Base-by-base conservation (phyloP, 768 basidiomycete species). In the Boletus vermiculosoides region DNA sequence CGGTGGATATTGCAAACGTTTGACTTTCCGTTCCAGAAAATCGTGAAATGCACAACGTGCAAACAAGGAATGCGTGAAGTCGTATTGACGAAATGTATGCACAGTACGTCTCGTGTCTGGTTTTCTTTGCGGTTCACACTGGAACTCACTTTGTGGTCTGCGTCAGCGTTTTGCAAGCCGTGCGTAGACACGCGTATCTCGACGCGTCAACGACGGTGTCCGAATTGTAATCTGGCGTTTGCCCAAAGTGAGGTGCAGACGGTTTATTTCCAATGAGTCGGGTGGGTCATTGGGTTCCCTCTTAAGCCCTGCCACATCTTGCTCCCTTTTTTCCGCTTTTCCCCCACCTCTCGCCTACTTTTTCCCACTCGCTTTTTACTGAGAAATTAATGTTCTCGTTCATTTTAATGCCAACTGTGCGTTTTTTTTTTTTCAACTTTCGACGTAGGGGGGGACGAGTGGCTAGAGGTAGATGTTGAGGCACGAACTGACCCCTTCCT, bases 201-300 rank as follows among this genome's bases (percentile, higher is more conserved):
- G 28, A 94, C 90, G 16, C 85, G 95, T 56, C 94, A 97, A 69
- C 87, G 95, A 28, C 95, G 95, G 71, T 98, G 95, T 74, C 94
- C 94, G 23, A 86, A 88, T 7, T 98, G 95, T 69, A 87, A 88
- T 59, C 66, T 88, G 33, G 72, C 80, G 1, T 98, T 98, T 74
- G 86, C 88, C 5, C 83, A 86, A 63, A 87, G 86, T 48, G 94
- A 98, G 60, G 91, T 94, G n/a, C 80, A 83, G 64, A 75, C 78
- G 12, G 67, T 88, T 33, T 86, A 77, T 64, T 84, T 87, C 71
- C 84, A 85, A 64, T 80, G 59, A 74, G 28, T 13, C 10, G n/a
- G 16, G 6, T 18, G 15, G 34, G n/a, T n/a, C n/a, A n/a, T n/a
- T n/a, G n/a, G n/a, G n/a, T n/a, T n/a, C n/a, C 10, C 6, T 12